These are phyloP conservation scores for Saccharomyces hybrid DNA, from an alignment of 1,139 yeast species.

Conservation along the genomic window DNA sequence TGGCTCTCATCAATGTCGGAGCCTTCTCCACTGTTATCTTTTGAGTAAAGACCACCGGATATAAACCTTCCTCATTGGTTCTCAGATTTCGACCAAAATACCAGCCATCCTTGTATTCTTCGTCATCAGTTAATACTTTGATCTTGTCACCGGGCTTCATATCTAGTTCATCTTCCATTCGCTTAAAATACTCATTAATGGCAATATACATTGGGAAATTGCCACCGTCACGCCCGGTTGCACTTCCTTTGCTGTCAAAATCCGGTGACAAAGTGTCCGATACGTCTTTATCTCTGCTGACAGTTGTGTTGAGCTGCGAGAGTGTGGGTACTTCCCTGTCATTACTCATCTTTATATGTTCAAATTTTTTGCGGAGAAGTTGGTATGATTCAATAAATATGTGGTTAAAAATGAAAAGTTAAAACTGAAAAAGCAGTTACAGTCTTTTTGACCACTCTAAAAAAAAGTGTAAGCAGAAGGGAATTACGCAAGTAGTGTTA, in stretches of 20 bases:
- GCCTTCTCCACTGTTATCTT: slow-evolving; percentile 33
- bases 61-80: slow-evolving; percentile 74
- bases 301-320: slow-evolving; percentile 11
- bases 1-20: slow-evolving; percentile 49
- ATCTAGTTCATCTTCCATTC: slow-evolving; percentile 84
- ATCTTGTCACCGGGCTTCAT: slow-evolving; percentile 78
- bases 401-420: not conserved
- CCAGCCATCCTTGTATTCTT: slow-evolving; percentile 98
- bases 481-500: not conserved
- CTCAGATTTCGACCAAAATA: slow-evolving; percentile 75
- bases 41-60: slow-evolving; percentile 82
- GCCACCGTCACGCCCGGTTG: slow-evolving; percentile 4
- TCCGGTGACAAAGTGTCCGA: slow-evolving; percentile 2
- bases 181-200: slow-evolving; percentile 78
- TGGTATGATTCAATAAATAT: not conserved
- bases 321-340: slow-evolving; percentile 1
- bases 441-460: not conserved
- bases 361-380: not conserved
- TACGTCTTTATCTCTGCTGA: slow-evolving; percentile 4
- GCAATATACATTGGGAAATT: slow-evolving; percentile 40
- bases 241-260: not conserved
- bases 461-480: not conserved
- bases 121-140: slow-evolving; percentile 89
- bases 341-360: not conserved
- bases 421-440: not conserved